These are phyloP conservation scores for Pyrenochaeta sp. DNA, from an alignment of 2,329 filamentous ascomycete species.

Conservation along the genomic window DNA sequence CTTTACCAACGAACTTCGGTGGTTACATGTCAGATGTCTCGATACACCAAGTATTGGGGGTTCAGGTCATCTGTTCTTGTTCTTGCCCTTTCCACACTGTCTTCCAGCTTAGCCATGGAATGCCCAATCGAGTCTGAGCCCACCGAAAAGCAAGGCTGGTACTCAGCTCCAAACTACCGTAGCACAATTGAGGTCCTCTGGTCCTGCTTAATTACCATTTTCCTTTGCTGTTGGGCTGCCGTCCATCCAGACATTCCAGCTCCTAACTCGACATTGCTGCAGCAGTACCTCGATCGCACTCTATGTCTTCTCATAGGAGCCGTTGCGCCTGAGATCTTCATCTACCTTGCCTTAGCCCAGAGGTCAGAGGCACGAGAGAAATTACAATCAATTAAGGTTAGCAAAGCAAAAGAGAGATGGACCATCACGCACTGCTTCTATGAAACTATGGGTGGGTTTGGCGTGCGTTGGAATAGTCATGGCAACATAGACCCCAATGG, in stretches of 20 bases:
- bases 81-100: no score
- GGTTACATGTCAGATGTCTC: no score
- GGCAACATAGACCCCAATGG: background rate
- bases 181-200: slow-evolving; percentile 15
- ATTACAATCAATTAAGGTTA: background rate
- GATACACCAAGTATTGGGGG: no score
- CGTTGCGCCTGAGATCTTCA: slow-evolving; percentile 9
- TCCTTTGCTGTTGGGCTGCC: slow-evolving; percentile 15
- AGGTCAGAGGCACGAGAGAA: background rate
- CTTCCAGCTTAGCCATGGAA: background rate
- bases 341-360: slow-evolving; percentile 4
- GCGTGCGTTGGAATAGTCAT: no score
- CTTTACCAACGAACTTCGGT: no score
- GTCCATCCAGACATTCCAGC: slow-evolving; percentile 9
- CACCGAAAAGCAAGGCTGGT: slow-evolving; percentile 2
- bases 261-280: background rate
- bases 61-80: no score
- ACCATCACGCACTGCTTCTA: slow-evolving; percentile 10
- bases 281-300: slow-evolving; percentile 11
- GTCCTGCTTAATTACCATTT: slow-evolving; percentile 9
- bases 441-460: slow-evolving; percentile 12
- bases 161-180: slow-evolving; percentile 6
- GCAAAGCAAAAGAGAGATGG: background rate
- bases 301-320: slow-evolving; percentile 4
- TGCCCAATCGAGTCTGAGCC: background rate